A percentile compares a stretch with the other conserved stretches of the same genome.
Conservation (phyloP, 148 eudicot genomes). For the Suaeda aralocaspica region DNA sequence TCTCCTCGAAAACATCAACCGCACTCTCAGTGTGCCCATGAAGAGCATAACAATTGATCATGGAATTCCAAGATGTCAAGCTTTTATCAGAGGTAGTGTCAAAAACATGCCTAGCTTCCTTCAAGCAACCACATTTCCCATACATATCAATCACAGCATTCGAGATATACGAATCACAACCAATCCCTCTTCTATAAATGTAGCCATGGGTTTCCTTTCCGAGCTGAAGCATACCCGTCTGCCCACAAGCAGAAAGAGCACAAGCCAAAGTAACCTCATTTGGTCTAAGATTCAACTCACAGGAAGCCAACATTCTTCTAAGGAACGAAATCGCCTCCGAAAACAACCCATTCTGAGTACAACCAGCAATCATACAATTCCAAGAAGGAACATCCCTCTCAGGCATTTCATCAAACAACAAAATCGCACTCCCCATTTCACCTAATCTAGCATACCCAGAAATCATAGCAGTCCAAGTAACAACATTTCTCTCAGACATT, state of each 20-base stretch:
- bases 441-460: conserved; percentile 65
- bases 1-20: conserved; percentile 51
- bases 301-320: conserved; percentile 41
- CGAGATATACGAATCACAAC: conserved; percentile 34
- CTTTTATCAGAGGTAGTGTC: conserved; percentile 30
- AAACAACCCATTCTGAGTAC: conserved; percentile 64
- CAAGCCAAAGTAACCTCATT: conserved; percentile 57
- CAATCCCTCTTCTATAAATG: conserved; percentile 37
- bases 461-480: conserved; percentile 75
- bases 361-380: conserved; percentile 77
- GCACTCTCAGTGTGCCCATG: conserved; percentile 56
- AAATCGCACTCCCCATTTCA: conserved; percentile 51
- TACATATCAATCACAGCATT: conserved; percentile 73
- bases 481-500: conserved; percentile 69
- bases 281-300: conserved; percentile 34
- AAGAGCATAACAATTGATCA: conserved; percentile 71
- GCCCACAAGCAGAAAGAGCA: conserved; percentile 63
- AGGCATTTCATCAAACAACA: conserved; percentile 59
- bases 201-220: conserved; percentile 65
- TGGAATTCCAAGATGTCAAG: conserved; percentile 65
- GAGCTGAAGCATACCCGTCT: conserved; percentile 62
- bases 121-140: conserved; percentile 76
- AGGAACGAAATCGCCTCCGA: conserved; percentile 53
- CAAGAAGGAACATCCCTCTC: conserved; percentile 64
- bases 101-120: conserved; percentile 49